phyloP scores from a whole-genome alignment of 805 yeast genomes.

The Suhomyces sp. region DNA sequence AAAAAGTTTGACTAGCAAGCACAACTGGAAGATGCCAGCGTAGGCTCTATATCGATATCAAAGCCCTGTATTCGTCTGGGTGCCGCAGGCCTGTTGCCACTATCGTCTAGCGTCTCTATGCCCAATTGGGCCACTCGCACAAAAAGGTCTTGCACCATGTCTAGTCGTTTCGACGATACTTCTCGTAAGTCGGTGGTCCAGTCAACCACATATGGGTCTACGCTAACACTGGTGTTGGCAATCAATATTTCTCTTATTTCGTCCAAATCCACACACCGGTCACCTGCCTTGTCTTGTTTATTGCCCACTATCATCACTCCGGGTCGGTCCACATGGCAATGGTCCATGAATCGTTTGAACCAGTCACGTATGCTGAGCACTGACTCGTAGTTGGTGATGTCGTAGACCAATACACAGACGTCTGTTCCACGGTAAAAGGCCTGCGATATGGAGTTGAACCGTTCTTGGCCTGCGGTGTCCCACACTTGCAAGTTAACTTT shows the following conservation, averaged over 20 bases:
- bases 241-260: slow-evolving; percentile 36
- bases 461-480: slow-evolving; percentile 49
- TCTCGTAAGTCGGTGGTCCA: slow-evolving; percentile 36
- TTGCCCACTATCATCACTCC: slow-evolving; percentile 54
- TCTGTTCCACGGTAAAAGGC: slow-evolving; percentile 61
- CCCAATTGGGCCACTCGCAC: slow-evolving; percentile 38
- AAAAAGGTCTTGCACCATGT: slow-evolving; percentile 33
- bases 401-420: slow-evolving; percentile 52
- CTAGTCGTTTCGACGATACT: slow-evolving; percentile 28
- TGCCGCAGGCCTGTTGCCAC: slow-evolving; percentile 1
- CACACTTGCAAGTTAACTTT: slow-evolving; percentile 52
- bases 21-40: slow-evolving; percentile 13
- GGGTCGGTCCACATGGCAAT: slow-evolving; percentile 47
- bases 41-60: slow-evolving; percentile 26
- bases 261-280: slow-evolving; percentile 33
- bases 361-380: slow-evolving; percentile 46
- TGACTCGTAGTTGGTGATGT: slow-evolving; percentile 50
- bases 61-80: slow-evolving; percentile 23
- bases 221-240: slow-evolving; percentile 11
- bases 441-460: slow-evolving; percentile 48
- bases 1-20: slow-evolving; percentile 14
- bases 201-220: slow-evolving; percentile 27
- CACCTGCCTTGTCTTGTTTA: slow-evolving; percentile 39
- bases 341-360: slow-evolving; percentile 47
- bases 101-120: slow-evolving; percentile 12